Evolutionary conservation across 106 monocot species (phyloP).

Genomic region (Dioscorea zingiberensis): DNA sequence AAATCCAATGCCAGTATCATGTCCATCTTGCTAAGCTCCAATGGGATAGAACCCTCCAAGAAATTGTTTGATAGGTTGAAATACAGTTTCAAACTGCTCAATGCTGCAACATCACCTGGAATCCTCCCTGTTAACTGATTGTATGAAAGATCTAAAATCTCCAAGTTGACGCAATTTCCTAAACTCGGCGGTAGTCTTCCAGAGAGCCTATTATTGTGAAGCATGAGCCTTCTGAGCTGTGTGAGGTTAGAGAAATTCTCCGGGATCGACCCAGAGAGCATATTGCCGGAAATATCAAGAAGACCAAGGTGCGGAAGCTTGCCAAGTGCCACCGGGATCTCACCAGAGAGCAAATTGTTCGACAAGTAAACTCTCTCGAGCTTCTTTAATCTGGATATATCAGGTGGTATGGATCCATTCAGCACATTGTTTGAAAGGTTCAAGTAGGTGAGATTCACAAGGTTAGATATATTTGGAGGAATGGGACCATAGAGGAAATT

Average conservation of each 20-base stretch:
- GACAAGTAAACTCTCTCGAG: slow-evolving; percentile 56
- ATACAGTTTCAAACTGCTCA: slow-evolving; percentile 56
- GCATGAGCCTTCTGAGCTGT: slow-evolving; percentile 49
- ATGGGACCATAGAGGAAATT: slow-evolving; percentile 57
- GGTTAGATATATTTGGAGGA: slow-evolving; percentile 60
- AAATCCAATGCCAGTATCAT: slow-evolving; percentile 67
- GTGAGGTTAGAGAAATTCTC: slow-evolving; percentile 45
- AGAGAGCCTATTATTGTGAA: slow-evolving; percentile 61
- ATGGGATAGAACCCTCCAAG: slow-evolving; percentile 51
- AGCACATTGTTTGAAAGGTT: slow-evolving; percentile 67
- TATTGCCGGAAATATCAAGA: slow-evolving; percentile 60
- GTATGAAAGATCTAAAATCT: slow-evolving; percentile 78
- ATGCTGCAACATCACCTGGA: slow-evolving; percentile 34
- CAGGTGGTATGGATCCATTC: slow-evolving; percentile 68
- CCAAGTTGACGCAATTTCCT: slow-evolving; percentile 54
- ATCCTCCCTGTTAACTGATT: slow-evolving; percentile 60
- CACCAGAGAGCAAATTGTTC: slow-evolving; percentile 57
- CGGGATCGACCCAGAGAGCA: slow-evolving; percentile 56
- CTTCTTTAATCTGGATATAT: slow-evolving; percentile 36
- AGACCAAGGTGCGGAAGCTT: slow-evolving; percentile 43
- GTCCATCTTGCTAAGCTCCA: slow-evolving; percentile 71
- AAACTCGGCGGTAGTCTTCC: slow-evolving; percentile 56
- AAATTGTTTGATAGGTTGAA: slow-evolving; percentile 71
- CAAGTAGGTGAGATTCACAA: slow-evolving; percentile 75
- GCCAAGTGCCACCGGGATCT: slow-evolving; percentile 56